Base-by-base conservation (phyloP, 192 early-diverging fungal species). In the Mortierella alpina region DNA sequence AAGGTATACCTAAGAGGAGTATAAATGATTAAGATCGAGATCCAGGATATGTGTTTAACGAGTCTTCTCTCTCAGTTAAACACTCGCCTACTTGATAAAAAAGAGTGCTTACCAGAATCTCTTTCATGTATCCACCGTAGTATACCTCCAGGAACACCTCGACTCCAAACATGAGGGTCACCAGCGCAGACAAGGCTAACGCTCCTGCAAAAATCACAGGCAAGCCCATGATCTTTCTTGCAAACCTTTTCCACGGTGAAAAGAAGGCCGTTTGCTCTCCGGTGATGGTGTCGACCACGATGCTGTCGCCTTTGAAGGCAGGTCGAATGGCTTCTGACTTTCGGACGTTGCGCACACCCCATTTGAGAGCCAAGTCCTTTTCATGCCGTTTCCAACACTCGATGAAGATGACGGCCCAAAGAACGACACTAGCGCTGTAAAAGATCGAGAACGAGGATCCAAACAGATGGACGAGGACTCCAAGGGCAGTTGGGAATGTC, bases 361-460 rank as follows among this genome's bases (percentile, higher is more conserved):
- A 98, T 68, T 72, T 83, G 23, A 88, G 85, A 4, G 96, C 91
- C 56, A 95, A 84, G 50, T 91, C 87, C 7, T 85, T 67, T 67
- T 96, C 91, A 45, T 91, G 89, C 44, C 93, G 91, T 56, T 92
- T 90, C 97, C 97, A 98, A 46, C 88, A 85, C 65, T 93, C 94
- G 9, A 91, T 92, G 59, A 94, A 95, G 39, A 91, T 22, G 9
- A 94, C 75, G 20, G 86, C 82, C 92, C 92, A 94, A 41, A 89
- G 44, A 44, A 94, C 86, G 53, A 94, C 85, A 66, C 86, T 75
- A 39, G 91, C 62, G 5, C 91, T 90, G 53, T 91, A 95, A 70
- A 82, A 75, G 59, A 90, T 88, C 23, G 92, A 91, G 63, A 93
- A 93, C 31, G 83, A 70, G 12, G 78, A 73, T 45, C 73, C 66